Percentiles rank a stretch among this genome's conserved stretches.
phyloP scores from a whole-genome alignment of 108 stramenopile genomes.

The Skeletonema tropicum region DNA sequence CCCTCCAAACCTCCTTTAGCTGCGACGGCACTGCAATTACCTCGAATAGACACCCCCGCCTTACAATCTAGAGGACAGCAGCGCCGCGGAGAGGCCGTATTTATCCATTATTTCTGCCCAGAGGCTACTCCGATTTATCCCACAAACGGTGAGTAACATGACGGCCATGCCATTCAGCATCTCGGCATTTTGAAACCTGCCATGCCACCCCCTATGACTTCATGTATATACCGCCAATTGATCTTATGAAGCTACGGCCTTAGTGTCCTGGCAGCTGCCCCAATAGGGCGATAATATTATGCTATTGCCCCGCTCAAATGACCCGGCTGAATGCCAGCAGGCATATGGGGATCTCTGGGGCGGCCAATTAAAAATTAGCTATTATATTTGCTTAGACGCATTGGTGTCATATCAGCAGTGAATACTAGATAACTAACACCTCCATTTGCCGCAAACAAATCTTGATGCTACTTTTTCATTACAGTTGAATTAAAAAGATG shows the following conservation, averaged over 20 bases:
- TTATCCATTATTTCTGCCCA: background rate
- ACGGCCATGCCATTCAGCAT: background rate
- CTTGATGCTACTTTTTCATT: background rate
- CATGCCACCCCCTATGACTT: background rate
- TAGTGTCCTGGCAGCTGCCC: background rate
- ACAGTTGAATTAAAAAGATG: background rate
- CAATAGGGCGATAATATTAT: background rate
- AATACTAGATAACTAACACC: background rate
- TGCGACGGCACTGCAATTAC: background rate
- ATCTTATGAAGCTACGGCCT: background rate
- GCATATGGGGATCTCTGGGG: background rate
- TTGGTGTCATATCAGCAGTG: background rate
- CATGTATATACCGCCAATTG: background rate
- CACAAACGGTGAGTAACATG: background rate
- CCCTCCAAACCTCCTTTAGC: background rate
- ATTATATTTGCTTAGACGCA: background rate
- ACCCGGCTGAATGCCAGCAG: background rate
- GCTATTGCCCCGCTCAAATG: background rate
- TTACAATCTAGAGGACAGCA: background rate
- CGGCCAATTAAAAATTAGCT: background rate
- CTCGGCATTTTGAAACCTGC: background rate
- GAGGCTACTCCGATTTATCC: background rate
- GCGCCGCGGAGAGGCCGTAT: background rate
- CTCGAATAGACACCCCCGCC: background rate
- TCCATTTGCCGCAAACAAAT: background rate